Evolutionary conservation across 2,329 filamentous ascomycete species (phyloP).

Genomic region (Fusarium concolor): DNA sequence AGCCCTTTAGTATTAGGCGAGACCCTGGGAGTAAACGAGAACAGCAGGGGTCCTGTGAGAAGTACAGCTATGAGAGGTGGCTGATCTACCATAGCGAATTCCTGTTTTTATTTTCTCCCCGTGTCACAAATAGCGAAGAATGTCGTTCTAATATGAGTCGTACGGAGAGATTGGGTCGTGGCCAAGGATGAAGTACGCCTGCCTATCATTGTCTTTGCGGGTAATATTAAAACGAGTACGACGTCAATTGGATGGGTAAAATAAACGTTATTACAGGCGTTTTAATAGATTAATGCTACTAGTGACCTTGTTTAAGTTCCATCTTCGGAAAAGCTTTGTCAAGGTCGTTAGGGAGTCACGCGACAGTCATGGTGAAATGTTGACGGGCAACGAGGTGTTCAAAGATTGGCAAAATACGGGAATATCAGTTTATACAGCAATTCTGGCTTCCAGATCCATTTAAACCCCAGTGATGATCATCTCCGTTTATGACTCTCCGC

Average conservation of each 20-base stretch:
- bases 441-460: neutral
- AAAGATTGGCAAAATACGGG: neutral
- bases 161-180: too few species aligned
- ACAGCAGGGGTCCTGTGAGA: neutral
- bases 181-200: too few species aligned
- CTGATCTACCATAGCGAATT: too few species aligned
- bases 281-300: too few species aligned
- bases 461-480: neutral
- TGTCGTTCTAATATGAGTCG: too few species aligned
- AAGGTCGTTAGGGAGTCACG: neutral
- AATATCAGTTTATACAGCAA: neutral
- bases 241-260: too few species aligned
- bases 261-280: too few species aligned
- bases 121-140: too few species aligned
- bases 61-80: too few species aligned
- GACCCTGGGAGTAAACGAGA: neutral
- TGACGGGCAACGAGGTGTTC: neutral
- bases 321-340: neutral
- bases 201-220: too few species aligned
- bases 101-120: too few species aligned
- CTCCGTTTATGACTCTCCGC: neutral
- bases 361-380: neutral
- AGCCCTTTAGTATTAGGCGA: neutral
- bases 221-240: too few species aligned
- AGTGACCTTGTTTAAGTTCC: accelerated